Conservation (phyloP, 2,329 filamentous ascomycete genomes). For the Aureobasidium sp. region DNA sequence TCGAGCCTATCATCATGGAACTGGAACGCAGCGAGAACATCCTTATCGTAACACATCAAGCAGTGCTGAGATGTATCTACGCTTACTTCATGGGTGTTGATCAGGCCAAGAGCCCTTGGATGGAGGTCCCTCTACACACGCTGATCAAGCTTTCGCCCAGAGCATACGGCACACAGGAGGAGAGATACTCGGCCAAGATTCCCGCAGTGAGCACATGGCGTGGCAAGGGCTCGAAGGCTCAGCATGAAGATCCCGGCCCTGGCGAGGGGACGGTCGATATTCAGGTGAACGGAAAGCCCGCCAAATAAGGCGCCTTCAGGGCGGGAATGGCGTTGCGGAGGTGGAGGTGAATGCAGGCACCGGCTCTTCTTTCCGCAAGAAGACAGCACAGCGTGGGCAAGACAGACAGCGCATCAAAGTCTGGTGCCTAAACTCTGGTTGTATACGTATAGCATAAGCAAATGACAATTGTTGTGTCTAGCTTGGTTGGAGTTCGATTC, state of each 20-base stretch:
- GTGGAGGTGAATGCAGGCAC: neutral
- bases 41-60: conserved; percentile 95
- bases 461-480: neutral
- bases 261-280: conserved; percentile 4
- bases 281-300: neutral
- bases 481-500: neutral
- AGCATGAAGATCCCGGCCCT: conserved; percentile 54
- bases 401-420: neutral
- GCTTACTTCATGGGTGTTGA: conserved; percentile 98
- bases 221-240: conserved; percentile 85
- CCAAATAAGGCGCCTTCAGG: neutral
- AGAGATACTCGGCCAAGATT: conserved; percentile 82
- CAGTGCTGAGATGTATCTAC: conserved; percentile 93
- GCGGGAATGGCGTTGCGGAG: neutral
- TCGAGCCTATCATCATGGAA: conserved; percentile 99
- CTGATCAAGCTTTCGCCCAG: conserved; percentile 93
- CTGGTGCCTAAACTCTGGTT: neutral
- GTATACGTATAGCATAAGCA: neutral
- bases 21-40: conserved; percentile 94
- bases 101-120: conserved; percentile 91
- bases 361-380: neutral
- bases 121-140: conserved; percentile 94
- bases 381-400: neutral
- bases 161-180: conserved; percentile 87
- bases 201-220: conserved; percentile 95